Conservation (phyloP, 805 yeast species). For the Metschnikowia orientalis region DNA sequence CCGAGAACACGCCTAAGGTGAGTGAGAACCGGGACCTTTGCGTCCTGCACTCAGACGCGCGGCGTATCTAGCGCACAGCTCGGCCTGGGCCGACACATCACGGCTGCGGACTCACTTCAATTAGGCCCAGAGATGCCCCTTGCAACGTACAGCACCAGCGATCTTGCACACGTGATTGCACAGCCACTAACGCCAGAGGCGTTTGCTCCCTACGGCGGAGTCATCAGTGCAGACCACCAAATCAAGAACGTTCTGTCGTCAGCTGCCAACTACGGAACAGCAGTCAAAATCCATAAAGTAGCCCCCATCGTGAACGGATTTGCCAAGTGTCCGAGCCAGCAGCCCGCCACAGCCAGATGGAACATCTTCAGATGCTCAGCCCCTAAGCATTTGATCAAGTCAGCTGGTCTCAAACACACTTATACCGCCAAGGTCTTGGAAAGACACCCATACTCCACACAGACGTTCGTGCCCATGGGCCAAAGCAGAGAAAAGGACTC, state of each 20-base stretch:
- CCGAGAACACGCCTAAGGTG: too few species aligned
- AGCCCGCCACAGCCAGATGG: slow-evolving; percentile 60
- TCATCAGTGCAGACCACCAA: slow-evolving; percentile 76
- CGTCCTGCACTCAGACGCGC: too few species aligned
- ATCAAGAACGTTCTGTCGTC: slow-evolving; percentile 40
- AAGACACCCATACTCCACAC: slow-evolving; percentile 85
- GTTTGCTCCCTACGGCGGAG: slow-evolving; percentile 69
- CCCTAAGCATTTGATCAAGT: slow-evolving; percentile 54
- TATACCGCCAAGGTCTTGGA: slow-evolving; percentile 71
- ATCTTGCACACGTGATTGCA: slow-evolving; percentile 38
- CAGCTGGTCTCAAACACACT: slow-evolving; percentile 9
- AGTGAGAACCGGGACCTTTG: too few species aligned
- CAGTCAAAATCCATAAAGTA: slow-evolving; percentile 68
- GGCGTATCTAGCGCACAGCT: too few species aligned
- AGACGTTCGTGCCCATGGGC: slow-evolving; percentile 92
- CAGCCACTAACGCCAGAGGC: slow-evolving; percentile 59
- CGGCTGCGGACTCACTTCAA: too few species aligned
- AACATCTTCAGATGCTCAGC: slow-evolving; percentile 81
- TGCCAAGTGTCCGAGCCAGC: slow-evolving; percentile 41
- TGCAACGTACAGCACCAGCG: slow-evolving; percentile 29
- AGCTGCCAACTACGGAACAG: slow-evolving; percentile 92
- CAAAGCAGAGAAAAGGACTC: slow-evolving; percentile 43
- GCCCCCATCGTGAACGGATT: slow-evolving; percentile 61
- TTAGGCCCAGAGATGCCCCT: too few species aligned
- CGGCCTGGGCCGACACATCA: too few species aligned